Evolutionary conservation across 2,329 filamentous ascomycete species (phyloP), one percentile per base, ranked within the genome.

Genomic region (Colletotrichum trifolii): DNA sequence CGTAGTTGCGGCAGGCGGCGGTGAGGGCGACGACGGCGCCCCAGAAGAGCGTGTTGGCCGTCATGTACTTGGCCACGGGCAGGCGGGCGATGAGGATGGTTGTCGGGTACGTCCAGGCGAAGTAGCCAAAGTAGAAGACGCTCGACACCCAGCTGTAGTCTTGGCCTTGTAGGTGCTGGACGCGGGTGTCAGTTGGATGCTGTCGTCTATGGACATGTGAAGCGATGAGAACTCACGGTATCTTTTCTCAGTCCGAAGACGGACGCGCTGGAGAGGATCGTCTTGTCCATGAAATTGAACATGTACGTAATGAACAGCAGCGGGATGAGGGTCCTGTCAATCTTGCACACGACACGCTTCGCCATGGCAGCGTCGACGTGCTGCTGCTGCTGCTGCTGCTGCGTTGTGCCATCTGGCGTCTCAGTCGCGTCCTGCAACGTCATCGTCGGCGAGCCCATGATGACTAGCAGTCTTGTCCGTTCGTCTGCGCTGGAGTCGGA

Each of bases 231-330:
- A 58, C 72, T 46, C 47, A 78, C 76, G 13, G 75, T 82, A 68
- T 87, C 85, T 2, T 84, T 74, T 6, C 76, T 75, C n/a, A 87
- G 70, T 0, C 84, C 85, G 68, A 88, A 88, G 0, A 88, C 84
- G 4, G 84, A 78, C 0, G 86, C 85, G 64, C 81, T 85, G 0
- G 83, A 85, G 2, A 87, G 71, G 60, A 85, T 85, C 1, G 82
- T 82, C 71, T 89, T 89, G 73, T 89, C 87, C 79, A 89, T 86
- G 62, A 88, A 88, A 69, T 87, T 86, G 67, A 89, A 72, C 76
- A 83, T 83, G 70, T 89, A 89, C 0, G 83, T 87, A 46, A 83
- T 68, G 65, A 88, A 87, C 9, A 89, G 73, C 10, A 89, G 74
- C 0, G 87, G 85, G 6, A 89, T 82, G 9, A 89, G 75, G 11